These are phyloP conservation scores for Leucoagaricus sp. DNA, from an alignment of 1,284 basidiomycete genomes.

Conservation along the genomic window DNA sequence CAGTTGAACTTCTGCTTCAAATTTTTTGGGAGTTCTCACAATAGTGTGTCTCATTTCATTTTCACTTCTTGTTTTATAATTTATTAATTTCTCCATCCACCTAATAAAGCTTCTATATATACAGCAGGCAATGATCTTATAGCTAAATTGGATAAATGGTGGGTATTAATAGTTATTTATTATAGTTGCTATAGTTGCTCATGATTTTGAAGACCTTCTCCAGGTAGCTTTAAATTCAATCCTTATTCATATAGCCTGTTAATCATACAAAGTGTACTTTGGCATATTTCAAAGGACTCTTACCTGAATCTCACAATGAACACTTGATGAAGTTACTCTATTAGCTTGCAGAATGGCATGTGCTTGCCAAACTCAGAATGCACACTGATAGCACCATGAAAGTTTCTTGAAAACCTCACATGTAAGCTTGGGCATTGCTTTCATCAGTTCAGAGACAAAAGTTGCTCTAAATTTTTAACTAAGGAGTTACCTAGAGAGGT, in stretches of 20 bases:
- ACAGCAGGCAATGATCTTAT: constrained; percentile 14
- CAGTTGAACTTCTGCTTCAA: constrained; percentile 31
- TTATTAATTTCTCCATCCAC: too few species aligned
- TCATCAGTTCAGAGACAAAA: constrained; percentile 25
- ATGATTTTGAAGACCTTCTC: constrained; percentile 38
- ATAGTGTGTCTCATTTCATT: constrained; percentile 34
- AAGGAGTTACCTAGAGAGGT: constrained; percentile 28
- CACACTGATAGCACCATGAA: constrained; percentile 31
- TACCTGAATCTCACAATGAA: constrained; percentile 28
- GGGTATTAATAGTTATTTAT: background rate
- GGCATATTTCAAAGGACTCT: constrained; percentile 36
- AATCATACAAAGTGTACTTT: constrained; percentile 31
- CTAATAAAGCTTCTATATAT: too few species aligned
- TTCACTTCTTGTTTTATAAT: constrained; percentile 29
- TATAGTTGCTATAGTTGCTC: constrained; percentile 25
- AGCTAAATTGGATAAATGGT: background rate
- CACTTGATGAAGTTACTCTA: constrained; percentile 30
- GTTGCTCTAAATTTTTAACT: constrained; percentile 23
- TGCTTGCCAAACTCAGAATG: constrained; percentile 34
- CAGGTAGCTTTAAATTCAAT: constrained; percentile 25
- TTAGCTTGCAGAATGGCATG: constrained; percentile 32
- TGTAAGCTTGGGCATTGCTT: constrained; percentile 24
- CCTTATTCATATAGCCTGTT: background rate
- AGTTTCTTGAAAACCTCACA: constrained; percentile 24
- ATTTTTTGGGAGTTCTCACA: constrained; percentile 28